Evolutionary conservation across 306 rosid species (phyloP), one percentile per base, ranked within the genome.

Genomic region (Trifolium pratense): DNA sequence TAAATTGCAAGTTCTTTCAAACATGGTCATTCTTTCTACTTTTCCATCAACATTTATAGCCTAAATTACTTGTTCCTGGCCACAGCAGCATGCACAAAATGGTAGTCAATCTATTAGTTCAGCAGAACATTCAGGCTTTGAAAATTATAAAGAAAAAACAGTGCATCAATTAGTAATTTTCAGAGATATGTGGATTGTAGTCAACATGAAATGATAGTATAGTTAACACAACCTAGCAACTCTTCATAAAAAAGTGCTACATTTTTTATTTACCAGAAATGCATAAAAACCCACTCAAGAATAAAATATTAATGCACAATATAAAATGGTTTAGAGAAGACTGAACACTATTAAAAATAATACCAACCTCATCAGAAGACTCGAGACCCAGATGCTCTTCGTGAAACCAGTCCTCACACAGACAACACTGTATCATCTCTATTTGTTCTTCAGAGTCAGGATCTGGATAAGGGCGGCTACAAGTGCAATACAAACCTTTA

Each of bases 361-460:
- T 66, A 84, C 90, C 49, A 75, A 95, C 99, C 99, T 95, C 99
- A 55, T 81, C 88, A 78, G 89, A 78, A 71, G 96, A 79, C 55
- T 78, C 88, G 58, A 95, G 89, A 65, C 97, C 93, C 18, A 95
- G 86, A 86, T 95, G 99, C 79, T 95, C 97, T 80, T 91, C 99
- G 40, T 95, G 99, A 84, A 90, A 95, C 99, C 99, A 95, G 82
- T 95, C 99, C 85, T 95, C 99, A 61, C 99, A 95, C 56, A 90
- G 59, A 78, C 97, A 90, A 78, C 99, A 95, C 75, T 95, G 99
- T 46, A 95, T 91, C 99, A 91, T 95, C 83, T 95, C 99, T 61
- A 81, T 89, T 82, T 90, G 97, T 71, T 95, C 97, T 82, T 88
- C 97, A 68, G 85, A 87, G 53, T 88, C 97, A 49, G 92, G 96